These are phyloP conservation scores for Penicillium sp. DNA, from an alignment of 2,329 filamentous ascomycete species.

Conservation along the genomic window DNA sequence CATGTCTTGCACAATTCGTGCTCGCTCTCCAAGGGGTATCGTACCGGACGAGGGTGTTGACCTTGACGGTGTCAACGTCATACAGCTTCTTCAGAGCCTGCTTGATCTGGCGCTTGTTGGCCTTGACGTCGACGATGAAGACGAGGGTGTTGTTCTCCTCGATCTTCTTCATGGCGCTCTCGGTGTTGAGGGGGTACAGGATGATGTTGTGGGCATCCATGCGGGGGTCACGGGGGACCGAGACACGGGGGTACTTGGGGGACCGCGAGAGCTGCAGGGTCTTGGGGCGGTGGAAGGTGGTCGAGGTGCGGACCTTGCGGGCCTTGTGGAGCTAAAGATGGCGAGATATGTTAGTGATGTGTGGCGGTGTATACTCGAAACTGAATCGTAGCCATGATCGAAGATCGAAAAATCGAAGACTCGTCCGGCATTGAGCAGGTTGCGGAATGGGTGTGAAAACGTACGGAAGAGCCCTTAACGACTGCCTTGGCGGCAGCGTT, in stretches of 20 bases:
- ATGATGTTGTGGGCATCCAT: constrained; percentile 98
- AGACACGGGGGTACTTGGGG: constrained; percentile 97
- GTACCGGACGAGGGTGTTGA: constrained; percentile 98
- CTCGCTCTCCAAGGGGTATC: neutral
- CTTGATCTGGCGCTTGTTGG: constrained; percentile 99
- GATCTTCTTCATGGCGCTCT: constrained; percentile 99
- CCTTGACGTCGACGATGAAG: constrained; percentile 95
- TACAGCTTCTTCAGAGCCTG: constrained; percentile 97
- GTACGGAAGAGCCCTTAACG: constrained; percentile 94
- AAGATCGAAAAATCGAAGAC: neutral
- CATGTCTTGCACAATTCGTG: too few relatives aligned
- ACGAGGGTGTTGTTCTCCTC: constrained; percentile 99
- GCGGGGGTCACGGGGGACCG: constrained; percentile 82
- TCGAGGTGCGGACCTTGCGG: constrained; percentile 87
- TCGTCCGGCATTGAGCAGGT: neutral
- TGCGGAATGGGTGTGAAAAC: constrained; percentile 55
- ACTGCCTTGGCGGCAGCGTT: constrained; percentile 92
- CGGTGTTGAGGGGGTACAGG: constrained; percentile 97
- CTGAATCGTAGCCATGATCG: constrained; percentile 3
- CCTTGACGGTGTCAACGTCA: constrained; percentile 96
- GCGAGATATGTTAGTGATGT: constrained; percentile 11
- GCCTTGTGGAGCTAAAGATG: constrained; percentile 73
- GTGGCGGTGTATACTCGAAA: constrained; percentile 5
- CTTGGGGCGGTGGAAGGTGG: constrained; percentile 97
- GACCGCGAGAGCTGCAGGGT: constrained; percentile 86